Conservation (phyloP, 2,329 filamentous ascomycete genomes). For the Juglanconis oblonga region DNA sequence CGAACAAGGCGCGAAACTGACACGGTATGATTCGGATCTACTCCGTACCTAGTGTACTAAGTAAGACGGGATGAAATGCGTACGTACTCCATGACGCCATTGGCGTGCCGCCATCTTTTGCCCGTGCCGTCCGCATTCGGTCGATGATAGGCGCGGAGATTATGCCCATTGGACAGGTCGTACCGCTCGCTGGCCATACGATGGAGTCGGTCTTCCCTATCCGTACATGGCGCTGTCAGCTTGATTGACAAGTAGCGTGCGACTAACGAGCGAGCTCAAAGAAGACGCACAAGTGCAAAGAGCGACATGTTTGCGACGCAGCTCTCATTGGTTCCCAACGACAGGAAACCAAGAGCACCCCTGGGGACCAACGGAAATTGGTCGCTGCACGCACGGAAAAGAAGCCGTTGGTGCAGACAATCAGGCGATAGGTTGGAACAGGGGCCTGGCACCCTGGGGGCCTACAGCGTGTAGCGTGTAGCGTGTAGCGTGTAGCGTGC, state of each 20-base stretch:
- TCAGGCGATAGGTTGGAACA: neutral
- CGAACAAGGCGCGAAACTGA: constrained; percentile 12
- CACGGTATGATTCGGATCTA: neutral
- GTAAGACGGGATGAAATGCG: neutral
- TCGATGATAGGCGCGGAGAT: neutral
- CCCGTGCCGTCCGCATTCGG: neutral
- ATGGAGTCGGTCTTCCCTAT: neutral
- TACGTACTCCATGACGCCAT: constrained; percentile 8
- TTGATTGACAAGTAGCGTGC: neutral
- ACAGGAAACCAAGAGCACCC: neutral
- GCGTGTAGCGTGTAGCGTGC: too few relatives aligned
- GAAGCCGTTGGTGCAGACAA: constrained; percentile 10
- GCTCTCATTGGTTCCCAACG: constrained; percentile 9
- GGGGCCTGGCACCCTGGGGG: neutral
- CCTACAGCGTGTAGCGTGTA: neutral
- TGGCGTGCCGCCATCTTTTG: neutral
- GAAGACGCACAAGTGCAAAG: neutral
- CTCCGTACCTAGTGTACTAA: neutral
- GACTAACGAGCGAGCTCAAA: neutral
- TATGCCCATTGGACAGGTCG: constrained; percentile 2
- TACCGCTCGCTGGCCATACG: neutral
- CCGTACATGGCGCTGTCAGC: neutral
- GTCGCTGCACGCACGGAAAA: constrained; percentile 2
- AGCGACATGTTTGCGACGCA: neutral
- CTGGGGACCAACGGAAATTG: constrained; percentile 5